Evolutionary conservation across 2,329 filamentous ascomycete species (phyloP), one percentile per base, ranked within the genome.

Genomic region (Exophiala alcalophila): DNA sequence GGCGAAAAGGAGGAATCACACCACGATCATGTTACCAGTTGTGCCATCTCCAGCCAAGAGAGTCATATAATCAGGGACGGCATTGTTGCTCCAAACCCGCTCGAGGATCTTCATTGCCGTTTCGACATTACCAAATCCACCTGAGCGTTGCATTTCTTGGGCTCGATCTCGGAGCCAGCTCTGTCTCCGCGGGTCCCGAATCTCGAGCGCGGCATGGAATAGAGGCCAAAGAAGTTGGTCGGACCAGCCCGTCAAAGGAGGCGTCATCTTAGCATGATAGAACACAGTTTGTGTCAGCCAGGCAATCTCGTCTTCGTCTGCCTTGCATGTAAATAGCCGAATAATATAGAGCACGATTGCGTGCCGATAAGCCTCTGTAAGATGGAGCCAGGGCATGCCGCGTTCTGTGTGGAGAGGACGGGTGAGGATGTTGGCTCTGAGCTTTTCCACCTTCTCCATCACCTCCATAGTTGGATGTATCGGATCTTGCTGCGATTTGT

Each of bases 101-200:
- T 44, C 40, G 11, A 44, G 32, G 10, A 37, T 44, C 9, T 21
- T 23, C 40, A 44, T 37, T 5, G 31, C 15, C 6, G 40, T 37
- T n/a, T 31, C 32, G n/a, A 44, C 40, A 16, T 44, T 44, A 16
- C 26, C 15, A 34, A 44, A 44, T 2, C 40, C 40, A 12, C 40
- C 40, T 14, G 24, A 30, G 21, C 24, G 14, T 44, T 37, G 40
- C 40, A 44, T 44, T 8, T 15, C 24, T 7, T 7, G 18, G 5
- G 33, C 18, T 31, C 33, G 14, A 9, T 37, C 33, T 10, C 40
- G 24, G 8, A 44, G 5, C 40, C 32, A 38, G 10, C 18, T 6
- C 15, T 31, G 10, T 8, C 26, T 23, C 8, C 31, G 21, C 10
- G 18, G 25, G 12, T 44, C 40, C 3, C 32, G 31, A 12, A 44